Evolutionary conservation across 192 early-diverging fungal genomes (phyloP).

Genomic region (Paraglomus brasilianum): DNA sequence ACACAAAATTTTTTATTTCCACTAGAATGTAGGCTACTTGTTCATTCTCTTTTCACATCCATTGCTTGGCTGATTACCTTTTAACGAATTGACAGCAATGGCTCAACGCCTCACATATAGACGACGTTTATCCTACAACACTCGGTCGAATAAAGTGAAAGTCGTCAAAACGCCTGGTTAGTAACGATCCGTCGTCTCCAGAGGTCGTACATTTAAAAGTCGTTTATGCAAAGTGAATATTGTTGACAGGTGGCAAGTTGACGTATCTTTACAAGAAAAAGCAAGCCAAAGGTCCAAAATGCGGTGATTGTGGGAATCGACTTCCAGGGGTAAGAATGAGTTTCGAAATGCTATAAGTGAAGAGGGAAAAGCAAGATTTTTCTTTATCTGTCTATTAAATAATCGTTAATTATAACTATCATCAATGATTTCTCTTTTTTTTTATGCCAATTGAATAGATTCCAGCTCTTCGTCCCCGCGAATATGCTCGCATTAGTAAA

Average conservation of each 20-base stretch:
- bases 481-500: conserved; percentile 90
- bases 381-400: conserved; percentile 6
- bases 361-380: background rate
- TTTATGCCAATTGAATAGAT: conserved; percentile 45
- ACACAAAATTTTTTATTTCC: too few relatives aligned
- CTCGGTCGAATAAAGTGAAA: conserved; percentile 82
- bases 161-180: conserved; percentile 87
- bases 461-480: conserved; percentile 88
- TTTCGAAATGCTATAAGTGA: background rate
- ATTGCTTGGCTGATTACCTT: background rate
- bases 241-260: conserved; percentile 77
- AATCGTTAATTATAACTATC: conserved; percentile 4
- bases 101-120: conserved; percentile 77
- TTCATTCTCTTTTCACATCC: conserved; percentile 25
- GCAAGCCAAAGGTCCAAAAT: conserved; percentile 87
- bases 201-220: background rate
- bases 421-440: conserved; percentile 26
- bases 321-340: conserved; percentile 77
- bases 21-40: background rate
- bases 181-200: conserved; percentile 22
- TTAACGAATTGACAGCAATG: conserved; percentile 45
- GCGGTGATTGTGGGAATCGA: conserved; percentile 93
- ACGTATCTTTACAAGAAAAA: conserved; percentile 91
- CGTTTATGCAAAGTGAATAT: conserved; percentile 12
- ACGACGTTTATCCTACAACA: conserved; percentile 83